phyloP scores from a whole-genome alignment of 768 basidiomycete genomes.

The Piloderma croceum region DNA sequence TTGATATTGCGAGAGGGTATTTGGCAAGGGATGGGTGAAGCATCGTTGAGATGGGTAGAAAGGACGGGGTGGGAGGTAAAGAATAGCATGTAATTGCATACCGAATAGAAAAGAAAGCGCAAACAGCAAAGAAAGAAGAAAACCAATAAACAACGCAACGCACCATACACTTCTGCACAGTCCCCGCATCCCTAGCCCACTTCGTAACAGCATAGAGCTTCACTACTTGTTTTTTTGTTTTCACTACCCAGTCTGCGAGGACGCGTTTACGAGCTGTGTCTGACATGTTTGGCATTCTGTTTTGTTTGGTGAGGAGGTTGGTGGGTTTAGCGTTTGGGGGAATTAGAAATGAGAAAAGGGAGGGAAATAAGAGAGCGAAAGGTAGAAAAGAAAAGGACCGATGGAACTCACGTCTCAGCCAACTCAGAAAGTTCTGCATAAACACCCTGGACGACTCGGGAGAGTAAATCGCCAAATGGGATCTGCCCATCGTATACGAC shows the following conservation, averaged over 20 bases:
- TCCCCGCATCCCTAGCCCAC: conserved; percentile 81
- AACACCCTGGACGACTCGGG: conserved; percentile 70
- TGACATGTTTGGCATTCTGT: conserved; percentile 76
- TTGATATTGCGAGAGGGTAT: neutral
- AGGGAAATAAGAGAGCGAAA: conserved; percentile 4
- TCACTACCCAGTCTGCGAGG: conserved; percentile 86
- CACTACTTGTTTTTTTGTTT: conserved; percentile 83
- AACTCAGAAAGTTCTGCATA: conserved; percentile 80
- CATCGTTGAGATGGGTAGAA: too few relatives aligned
- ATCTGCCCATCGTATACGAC: conserved; percentile 69
- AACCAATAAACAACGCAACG: conserved; percentile 6
- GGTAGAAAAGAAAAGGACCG: neutral
- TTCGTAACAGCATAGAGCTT: conserved; percentile 83
- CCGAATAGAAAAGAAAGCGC: too few relatives aligned
- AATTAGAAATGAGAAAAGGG: conserved; percentile 1
- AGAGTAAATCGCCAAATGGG: conserved; percentile 65
- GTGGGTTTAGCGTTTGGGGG: conserved; percentile 3
- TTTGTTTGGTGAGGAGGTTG: too few relatives aligned
- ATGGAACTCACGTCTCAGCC: conserved; percentile 70
- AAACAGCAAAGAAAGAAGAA: too few relatives aligned
- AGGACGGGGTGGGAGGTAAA: too few relatives aligned
- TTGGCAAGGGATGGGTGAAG: neutral
- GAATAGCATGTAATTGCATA: too few relatives aligned
- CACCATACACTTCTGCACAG: conserved; percentile 86
- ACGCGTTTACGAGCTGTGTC: conserved; percentile 74